Evolutionary conservation across 768 basidiomycete genomes (phyloP).

Genomic region (Hypholoma sublateritium): DNA sequence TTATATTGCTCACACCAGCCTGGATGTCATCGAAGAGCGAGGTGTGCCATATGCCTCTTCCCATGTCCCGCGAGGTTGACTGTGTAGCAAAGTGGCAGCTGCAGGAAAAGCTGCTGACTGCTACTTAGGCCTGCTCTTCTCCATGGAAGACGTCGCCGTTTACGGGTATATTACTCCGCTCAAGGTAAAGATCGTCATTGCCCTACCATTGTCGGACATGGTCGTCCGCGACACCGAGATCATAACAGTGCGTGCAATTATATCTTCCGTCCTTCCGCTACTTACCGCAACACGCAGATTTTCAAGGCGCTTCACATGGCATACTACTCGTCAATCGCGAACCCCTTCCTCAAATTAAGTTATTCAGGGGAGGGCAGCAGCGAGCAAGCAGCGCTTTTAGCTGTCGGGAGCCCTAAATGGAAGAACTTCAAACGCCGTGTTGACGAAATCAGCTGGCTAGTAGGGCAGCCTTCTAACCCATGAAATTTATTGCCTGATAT

Average conservation of each 20-base stretch:
- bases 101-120: slow-evolving; percentile 69
- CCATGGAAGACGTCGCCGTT: slow-evolving; percentile 91
- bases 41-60: slow-evolving; percentile 44
- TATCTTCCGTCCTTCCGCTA: not conserved
- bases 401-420: slow-evolving; percentile 66
- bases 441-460: slow-evolving; percentile 70
- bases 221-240: slow-evolving; percentile 82
- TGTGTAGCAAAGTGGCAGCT: slow-evolving; percentile 34
- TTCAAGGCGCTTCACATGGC: slow-evolving; percentile 90
- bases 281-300: slow-evolving; percentile 44
- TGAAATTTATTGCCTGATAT: slow-evolving; percentile 12
- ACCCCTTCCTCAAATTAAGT: slow-evolving; percentile 81
- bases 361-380: slow-evolving; percentile 41
- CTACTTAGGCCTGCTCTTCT: slow-evolving; percentile 83
- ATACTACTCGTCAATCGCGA: slow-evolving; percentile 79
- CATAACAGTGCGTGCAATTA: slow-evolving; percentile 51
- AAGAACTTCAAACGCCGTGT: slow-evolving; percentile 67
- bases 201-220: slow-evolving; percentile 76
- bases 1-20: slow-evolving; percentile 86
- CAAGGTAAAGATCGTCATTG: slow-evolving; percentile 84
- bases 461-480: slow-evolving; percentile 38
- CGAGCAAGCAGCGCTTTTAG: slow-evolving; percentile 56
- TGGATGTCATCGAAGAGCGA: slow-evolving; percentile 92
- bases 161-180: slow-evolving; percentile 91
- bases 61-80: slow-evolving; percentile 1